Conservation (phyloP, 768 basidiomycete genomes). For the Boletus eberwhitei region DNA sequence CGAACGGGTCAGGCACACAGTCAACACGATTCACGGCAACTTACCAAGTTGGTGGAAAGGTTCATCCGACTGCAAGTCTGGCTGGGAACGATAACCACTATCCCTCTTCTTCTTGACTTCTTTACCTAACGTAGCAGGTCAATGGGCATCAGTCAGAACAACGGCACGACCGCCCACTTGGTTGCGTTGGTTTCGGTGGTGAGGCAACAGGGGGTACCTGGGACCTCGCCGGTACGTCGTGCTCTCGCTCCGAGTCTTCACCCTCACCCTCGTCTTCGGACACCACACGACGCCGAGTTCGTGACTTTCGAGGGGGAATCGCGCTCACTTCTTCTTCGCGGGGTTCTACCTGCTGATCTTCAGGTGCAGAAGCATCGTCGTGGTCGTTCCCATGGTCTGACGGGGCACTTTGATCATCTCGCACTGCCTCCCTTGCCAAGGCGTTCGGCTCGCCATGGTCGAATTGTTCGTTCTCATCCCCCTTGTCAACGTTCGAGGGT, state of each 20-base stretch:
- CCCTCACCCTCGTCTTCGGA: conserved; percentile 9
- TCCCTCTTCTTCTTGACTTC: conserved; percentile 4
- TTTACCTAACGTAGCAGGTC: background rate
- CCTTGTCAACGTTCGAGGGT: background rate
- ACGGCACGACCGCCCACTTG: background rate
- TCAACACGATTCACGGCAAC: background rate
- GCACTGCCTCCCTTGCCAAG: background rate
- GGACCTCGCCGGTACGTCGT: background rate
- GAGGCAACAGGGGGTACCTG: background rate
- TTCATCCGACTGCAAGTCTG: background rate
- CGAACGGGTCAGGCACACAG: background rate
- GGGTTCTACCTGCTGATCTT: background rate
- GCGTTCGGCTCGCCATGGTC: background rate
- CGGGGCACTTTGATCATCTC: background rate
- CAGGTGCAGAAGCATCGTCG: background rate
- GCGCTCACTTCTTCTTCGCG: conserved; percentile 7
- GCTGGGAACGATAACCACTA: background rate
- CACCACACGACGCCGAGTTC: conserved; percentile 4
- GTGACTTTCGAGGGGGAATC: background rate
- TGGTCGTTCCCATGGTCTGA: conserved; percentile 7
- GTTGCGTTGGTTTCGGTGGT: background rate
- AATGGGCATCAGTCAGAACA: background rate
- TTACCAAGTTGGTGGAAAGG: conserved; percentile 1
- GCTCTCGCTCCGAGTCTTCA: conserved; percentile 4
- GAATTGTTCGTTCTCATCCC: background rate